Base-by-base conservation (phyloP, 1,284 basidiomycete species). In the Trichosporon ovoides region DNA sequence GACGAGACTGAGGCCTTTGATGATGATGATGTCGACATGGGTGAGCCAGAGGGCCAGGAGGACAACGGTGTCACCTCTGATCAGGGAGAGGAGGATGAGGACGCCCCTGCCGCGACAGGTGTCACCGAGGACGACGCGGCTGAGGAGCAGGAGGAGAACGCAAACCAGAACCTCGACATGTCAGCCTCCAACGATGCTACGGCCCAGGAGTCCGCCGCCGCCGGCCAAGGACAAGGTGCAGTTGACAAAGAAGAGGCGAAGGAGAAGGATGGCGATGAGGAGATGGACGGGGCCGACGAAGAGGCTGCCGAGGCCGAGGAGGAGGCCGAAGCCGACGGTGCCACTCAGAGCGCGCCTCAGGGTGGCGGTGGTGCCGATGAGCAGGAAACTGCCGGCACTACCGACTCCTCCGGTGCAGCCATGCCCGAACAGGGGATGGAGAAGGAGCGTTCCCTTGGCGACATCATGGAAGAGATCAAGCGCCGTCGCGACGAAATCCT, bases 401-500 rank as follows among this genome's bases (percentile, higher is more conserved):
- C 70, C 34, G 74, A 76, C 40, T 65, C 69, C 12, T 57, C 62
- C 20, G 74, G 73, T 14, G 73, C 72, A 0, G 72, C 74, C 13
- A 57, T 73, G 3, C 68, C 74, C 14, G 64, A 71, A 46, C 56
- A 64, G 36, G 37, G 53, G 4, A 68, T 69, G 19, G 85, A 89
- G 9, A 85, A 89, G 4, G 78, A 88, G 28, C 88, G 92, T 56
- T 88, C 84, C 61, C 84, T 95, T 3, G 93, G 92, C 36, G 94
- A 98, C 71, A 84, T 89, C 1, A 76, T 92, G 56, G 84, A 88
- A 65, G 89, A 94, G 69, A 89, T 97, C 64, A 85, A 83, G 55
- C 86, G 89, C 61, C 85, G 87, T 14, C 85, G 93, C 64, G 85
- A 95, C 61, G 87, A 93, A 61, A 97, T 98, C 62, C 79, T 89